Conservation (phyloP, 306 rosid genomes). For the Gillenia trifoliata region DNA sequence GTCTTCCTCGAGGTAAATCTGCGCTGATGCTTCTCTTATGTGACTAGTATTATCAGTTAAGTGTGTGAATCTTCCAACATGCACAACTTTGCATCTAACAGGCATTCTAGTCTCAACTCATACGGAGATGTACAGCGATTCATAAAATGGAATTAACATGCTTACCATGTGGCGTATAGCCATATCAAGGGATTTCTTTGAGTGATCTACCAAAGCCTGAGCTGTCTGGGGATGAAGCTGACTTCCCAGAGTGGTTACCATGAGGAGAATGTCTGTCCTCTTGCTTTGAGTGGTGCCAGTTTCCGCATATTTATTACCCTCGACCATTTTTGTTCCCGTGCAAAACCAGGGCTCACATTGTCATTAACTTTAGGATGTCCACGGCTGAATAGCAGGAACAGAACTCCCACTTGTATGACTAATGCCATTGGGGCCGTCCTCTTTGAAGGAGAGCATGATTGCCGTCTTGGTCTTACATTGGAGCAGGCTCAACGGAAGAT, state of each 20-base stretch:
- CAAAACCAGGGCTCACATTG: constrained; percentile 74
- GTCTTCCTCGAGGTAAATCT: too few species aligned
- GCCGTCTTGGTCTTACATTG: constrained; percentile 74
- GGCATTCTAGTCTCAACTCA: constrained; percentile 12
- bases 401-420: constrained; percentile 78
- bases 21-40: too few species aligned
- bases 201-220: constrained; percentile 88
- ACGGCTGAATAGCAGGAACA: constrained; percentile 86
- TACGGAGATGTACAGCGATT: background rate
- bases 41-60: too few species aligned
- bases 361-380: constrained; percentile 59
- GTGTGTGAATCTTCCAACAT: too few species aligned
- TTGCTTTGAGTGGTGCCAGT: constrained; percentile 75
- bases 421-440: constrained; percentile 66
- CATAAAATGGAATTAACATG: constrained; percentile 6
- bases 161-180: constrained; percentile 93
- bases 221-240: constrained; percentile 81
- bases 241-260: constrained; percentile 73
- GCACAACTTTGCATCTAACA: background rate
- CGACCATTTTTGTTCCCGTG: constrained; percentile 90
- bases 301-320: constrained; percentile 92
- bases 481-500: constrained; percentile 80
- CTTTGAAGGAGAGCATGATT: constrained; percentile 97
- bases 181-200: constrained; percentile 94
- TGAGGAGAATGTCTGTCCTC: constrained; percentile 80